Base-by-base conservation (phyloP, 495 filamentous ascomycete genomes). In the Stereocaulon alpinum region DNA sequence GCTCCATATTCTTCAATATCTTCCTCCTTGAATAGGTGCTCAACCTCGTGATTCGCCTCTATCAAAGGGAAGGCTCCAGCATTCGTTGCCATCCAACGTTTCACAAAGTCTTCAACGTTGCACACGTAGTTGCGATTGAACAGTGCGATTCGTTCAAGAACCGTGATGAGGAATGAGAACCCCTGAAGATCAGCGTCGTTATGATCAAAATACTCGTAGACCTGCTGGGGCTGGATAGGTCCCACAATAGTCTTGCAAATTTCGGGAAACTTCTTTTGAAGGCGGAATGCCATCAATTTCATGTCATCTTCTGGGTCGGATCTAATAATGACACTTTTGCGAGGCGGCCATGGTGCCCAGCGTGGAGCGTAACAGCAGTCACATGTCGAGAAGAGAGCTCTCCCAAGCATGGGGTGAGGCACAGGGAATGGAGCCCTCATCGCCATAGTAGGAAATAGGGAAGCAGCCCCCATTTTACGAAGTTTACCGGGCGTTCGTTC, bases 191-290 rank as follows among this genome's bases (percentile, higher is more conserved):
- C 77, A 29, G 82, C 74, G 54, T 83, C 80, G 44, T 69, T 58
- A 3, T 68, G 63, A 61, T 84, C 80, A 57, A 77, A 84, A 53
- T 77, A 82, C n/a, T 73, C 51, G 59, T 77, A 74, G 15, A 83
- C 55, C 22, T 77, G 66, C 0, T 17, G 3, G 29, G 56, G 29
- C 6, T 29, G 50, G 66, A 61, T 58, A 63, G 76, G 15, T 17
- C 63, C 63, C 0, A 56, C 64, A 34, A 77, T 66, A 44, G 54
- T 58, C 56, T 64, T 66, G 40, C 70, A 73, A 10, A 63, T 56
- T 22, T 64, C 58, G 9, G 69, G 72, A 54, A 70, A 74, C 3
- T 71, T 49, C 0, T 56, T 37, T 15, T 67, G 70, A 10, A 67
- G 59, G 1, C 42, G 24, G 29, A 47, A n/a, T 42, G 54, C 52